Evolutionary conservation across 805 yeast genomes (phyloP), one percentile per base, ranked within the genome.

Genomic region (Saccharomycopsis synnaedendra): DNA sequence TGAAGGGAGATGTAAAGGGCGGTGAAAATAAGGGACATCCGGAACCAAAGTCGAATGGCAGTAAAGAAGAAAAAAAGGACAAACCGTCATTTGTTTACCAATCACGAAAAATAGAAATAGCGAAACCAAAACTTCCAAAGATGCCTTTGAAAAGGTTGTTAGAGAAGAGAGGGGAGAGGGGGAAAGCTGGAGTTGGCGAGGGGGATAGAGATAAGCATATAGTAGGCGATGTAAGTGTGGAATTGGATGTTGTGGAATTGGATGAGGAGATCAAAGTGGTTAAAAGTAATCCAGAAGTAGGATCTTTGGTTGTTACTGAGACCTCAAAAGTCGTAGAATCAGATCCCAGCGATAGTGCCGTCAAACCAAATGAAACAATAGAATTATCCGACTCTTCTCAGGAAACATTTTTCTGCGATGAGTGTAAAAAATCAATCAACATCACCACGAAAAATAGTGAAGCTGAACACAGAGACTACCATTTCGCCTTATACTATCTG

Each of bases 401-500:
- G 35, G 39, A 34, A 32, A 38, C 44, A 9, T 49, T 42, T 33
- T 49, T 42, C 28, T 49, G 53, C 29, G 44, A 33, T 29, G 32
- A 28, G 19, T 49, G 53, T 32, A 31, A 44, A 5, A 40, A 9
- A 19, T 28, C 44, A n/a, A 36, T 48, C 7, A 37, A 30, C 5
- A 39, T 31, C 32, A 42, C 32, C 19, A 45, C 33, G 41, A 11
- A 9, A 3, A 34, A 44, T 11, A 45, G 41, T 30, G 41, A 39
- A 8, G 32, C 29, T 19, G 54, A 51, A 36, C 54, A 51, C 36
- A n/a, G 43, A 19, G 54, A 51, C 40, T 49, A 10, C 33, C 54
- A 51, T 51, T 51, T 49, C 41, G 54, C 54, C 3, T 30, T 51
- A 10, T 38, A 6, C 9, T 51, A 45, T 39, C 49, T 52, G 3